These are phyloP conservation scores for Mortierella sp. DNA, from an alignment of 371 early-diverging fungal species.

Conservation along the genomic window DNA sequence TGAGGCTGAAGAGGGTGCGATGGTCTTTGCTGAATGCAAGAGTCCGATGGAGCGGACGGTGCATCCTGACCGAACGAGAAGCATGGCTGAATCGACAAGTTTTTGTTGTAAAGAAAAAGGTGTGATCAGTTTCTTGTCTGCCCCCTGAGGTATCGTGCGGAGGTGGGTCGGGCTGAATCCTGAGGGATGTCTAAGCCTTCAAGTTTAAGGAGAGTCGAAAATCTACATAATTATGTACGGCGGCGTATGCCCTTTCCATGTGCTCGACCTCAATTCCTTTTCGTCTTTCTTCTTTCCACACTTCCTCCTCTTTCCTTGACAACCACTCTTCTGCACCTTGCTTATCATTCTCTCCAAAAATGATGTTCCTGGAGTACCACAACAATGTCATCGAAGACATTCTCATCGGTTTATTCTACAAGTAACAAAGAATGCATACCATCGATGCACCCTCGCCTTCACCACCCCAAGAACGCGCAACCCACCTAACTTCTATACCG, in stretches of 20 bases:
- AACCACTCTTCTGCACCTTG: neutral
- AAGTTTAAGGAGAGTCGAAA: too few relatives aligned
- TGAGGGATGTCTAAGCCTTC: neutral
- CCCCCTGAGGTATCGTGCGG: too few relatives aligned
- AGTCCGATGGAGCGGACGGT: conserved; percentile 21
- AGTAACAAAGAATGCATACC: conserved; percentile 1
- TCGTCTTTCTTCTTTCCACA: neutral
- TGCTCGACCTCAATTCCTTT: neutral
- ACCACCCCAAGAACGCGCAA: neutral
- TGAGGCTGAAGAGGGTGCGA: conserved; percentile 4
- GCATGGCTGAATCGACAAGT: conserved; percentile 15
- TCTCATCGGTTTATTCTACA: conserved; percentile 25
- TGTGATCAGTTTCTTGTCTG: neutral
- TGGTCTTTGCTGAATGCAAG: neutral
- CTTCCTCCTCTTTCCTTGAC: neutral
- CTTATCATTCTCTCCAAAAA: neutral
- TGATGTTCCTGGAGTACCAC: neutral
- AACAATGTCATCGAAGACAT: neutral
- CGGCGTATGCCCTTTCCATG: too few relatives aligned
- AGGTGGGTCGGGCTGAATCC: neutral
- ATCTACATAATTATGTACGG: too few relatives aligned
- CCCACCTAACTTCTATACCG: neutral
- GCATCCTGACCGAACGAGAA: conserved; percentile 21
- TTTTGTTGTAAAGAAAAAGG: neutral
- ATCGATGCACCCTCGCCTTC: neutral